Evolutionary conservation across 495 filamentous ascomycete genomes (phyloP), one percentile per base, ranked within the genome.

Genomic region (Aspergillus heteromorphus): DNA sequence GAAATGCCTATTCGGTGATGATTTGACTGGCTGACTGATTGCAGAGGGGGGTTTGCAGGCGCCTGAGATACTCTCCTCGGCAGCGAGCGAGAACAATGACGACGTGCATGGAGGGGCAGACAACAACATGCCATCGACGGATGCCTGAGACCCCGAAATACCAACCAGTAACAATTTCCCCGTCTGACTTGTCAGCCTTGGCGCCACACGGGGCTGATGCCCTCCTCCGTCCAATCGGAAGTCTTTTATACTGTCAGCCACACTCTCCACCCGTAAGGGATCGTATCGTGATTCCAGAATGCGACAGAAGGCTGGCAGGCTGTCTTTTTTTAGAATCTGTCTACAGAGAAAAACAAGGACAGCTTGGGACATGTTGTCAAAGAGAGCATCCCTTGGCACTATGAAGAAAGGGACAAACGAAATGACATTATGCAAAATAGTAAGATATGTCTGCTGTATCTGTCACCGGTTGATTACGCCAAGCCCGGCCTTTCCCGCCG

Each of bases 171-270:
- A 14, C 16, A 23, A 47, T 29, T 38, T 38, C 34, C n/a, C 34
- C 34, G 34, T 38, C 34, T 47, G 43, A 47, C 43, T 47, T 47
- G 43, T 47, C 43, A 19, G 20, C 13, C 43, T 47, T 47, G 43
- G 43, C 43, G 43, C 43, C 43, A 47, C 43, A 47, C 19, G 16
- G 21, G 43, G 43, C 43, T 47, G 43, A 23, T 47, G 23, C 42
- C 13, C n/a, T 6, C 19, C 4, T 21, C 14, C 13, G 21, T 14
- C 43, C 43, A 47, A 47, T 47, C 43, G 27, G 18, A 47, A 27
- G 21, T 17, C 19, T 8, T 27, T 14, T 10, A 29, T 16, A 3
- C 3, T 23, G 29, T 29, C 43, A 47, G 43, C 43, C 43, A 47
- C 43, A 47, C 23, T 21, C n/a, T 13, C 13, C 23, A 19, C 19